A percentile compares a stretch with the other conserved stretches of the same genome.
These are phyloP conservation scores for Aspergillus sclerotiicarbonarius DNA, from an alignment of 495 filamentous ascomycete species.

Conservation along the genomic window DNA sequence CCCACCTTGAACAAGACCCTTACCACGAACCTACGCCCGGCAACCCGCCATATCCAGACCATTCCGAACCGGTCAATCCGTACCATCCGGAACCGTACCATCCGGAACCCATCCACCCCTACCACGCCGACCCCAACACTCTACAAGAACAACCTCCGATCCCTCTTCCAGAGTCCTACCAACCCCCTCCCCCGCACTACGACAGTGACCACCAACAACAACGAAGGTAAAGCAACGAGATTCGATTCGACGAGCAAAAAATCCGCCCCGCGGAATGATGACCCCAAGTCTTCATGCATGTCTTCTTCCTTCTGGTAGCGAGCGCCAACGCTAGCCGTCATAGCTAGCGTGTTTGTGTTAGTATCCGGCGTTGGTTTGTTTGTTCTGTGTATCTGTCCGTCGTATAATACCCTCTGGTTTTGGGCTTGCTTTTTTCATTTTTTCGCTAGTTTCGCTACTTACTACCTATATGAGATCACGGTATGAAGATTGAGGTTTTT, in stretches of 20 bases:
- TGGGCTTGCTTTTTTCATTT: background rate
- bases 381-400: background rate
- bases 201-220: slow-evolving; percentile 18
- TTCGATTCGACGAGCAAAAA: background rate
- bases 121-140: background rate
- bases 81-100: slow-evolving; percentile 12
- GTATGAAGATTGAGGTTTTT: slow-evolving; percentile 2
- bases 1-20: slow-evolving; percentile 10
- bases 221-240: slow-evolving; percentile 19
- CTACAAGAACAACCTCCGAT: slow-evolving; percentile 36
- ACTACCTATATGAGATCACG: slow-evolving; percentile 2
- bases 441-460: background rate
- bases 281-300: slow-evolving; percentile 12
- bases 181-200: slow-evolving; percentile 31
- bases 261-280: background rate
- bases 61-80: slow-evolving; percentile 17
- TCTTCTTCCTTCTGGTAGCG: no score
- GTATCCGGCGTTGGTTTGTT: slow-evolving; percentile 3
- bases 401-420: slow-evolving; percentile 9
- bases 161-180: slow-evolving; percentile 36
- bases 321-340: no score
- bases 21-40: background rate
- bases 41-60: slow-evolving; percentile 17
- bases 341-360: background rate
- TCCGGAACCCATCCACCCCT: slow-evolving; percentile 15